Evolutionary conservation across 495 filamentous ascomycete species (phyloP), one percentile per base, ranked within the genome.

Genomic region (Aspergillus baeticus): DNA sequence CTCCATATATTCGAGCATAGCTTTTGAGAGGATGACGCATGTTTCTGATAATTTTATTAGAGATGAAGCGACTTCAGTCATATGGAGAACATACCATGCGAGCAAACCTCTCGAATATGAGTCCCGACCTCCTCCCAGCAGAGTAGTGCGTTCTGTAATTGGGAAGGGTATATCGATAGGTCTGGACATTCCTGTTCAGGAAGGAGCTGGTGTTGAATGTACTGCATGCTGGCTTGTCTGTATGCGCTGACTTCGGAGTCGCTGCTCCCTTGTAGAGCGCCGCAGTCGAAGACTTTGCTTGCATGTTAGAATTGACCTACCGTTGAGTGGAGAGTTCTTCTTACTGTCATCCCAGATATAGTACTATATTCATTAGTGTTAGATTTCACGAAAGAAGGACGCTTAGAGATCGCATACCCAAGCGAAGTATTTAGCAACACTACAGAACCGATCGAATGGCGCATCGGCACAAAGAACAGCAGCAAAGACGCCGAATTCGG

Each of bases 331-430:
- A 22, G 10, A 11, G 2, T 37, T n/a, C 2, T 44, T 2, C 37
- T 17, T 51, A 57, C 54, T 46, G 26, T 52, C 47, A 13, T 52
- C 48, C 48, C 56, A 58, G 22, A 58, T 26, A 23, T 47, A 58
- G 22, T 52, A 52, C 56, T 52, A 10, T 3, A 2, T 4, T 2
- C 10, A 15, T 48, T 47, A 55, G 23, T 14, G 11, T 42, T 37
- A 18, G n/a, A 8, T 3, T 5, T 18, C 7, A 54, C n/a, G 17
- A n/a, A 3, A 3, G 31, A 20, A 17, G 1, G 33, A 17, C 3
- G n/a, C n/a, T n/a, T n/a, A n/a, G 14, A 21, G 26, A 37, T 21
- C 4, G 18, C 41, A 4, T 13, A 58, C 56, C 56, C 56, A 58
- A 15, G 56, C 49, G 33, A 58, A 58, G 15, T 20, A 42, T 33